Evolutionary conservation across 768 basidiomycete species (phyloP), one percentile per base, ranked within the genome.

Genomic region (Hypholoma fasciculare): DNA sequence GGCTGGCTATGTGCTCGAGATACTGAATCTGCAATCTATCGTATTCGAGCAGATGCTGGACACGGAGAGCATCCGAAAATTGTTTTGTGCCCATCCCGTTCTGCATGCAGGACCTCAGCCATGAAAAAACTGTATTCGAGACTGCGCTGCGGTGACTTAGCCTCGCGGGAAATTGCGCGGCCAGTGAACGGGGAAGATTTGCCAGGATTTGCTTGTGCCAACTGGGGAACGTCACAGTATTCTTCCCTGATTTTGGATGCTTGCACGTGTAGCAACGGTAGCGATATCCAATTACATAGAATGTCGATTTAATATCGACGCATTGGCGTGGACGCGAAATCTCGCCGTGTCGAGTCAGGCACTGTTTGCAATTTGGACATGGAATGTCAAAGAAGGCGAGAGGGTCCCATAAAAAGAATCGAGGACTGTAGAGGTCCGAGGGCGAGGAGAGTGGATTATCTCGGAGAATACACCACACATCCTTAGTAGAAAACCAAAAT

Each of bases 21-120:
- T 72, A 72, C 13, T 63, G 63, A 0, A 71, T 34, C 1, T 67
- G 60, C 1, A 67, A 47, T 0, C 13, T 19, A 34, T 71, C 70
- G 46, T 70, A 68, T 0, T 52, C 9, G 0, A 63, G 44, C 0
- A 65, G 63, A 27, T 72, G 67, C 12, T 62, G 62, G 0, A 67
- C 56, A 0, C 63, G 61, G 4, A 72, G 26, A 2, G 63, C 57
- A 53, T 71, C 67, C 1, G 67, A 63, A 46, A 72, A 67, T 27
- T 71, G 67, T 23, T 69, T 68, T 0, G 65, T 23, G 2, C 69
- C 69, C 61, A 71, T 63, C 0, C 71, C 70, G 60, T 63, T 64
- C 23, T 64, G 64, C 27, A 71, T 66, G 23, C 65, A 70, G 0
- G 65, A 64, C 7, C 67, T 50, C 46, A 65, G 65, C 44, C 61